Conservation (phyloP, 495 filamentous ascomycete species). For the Trypethelium eluteriae region DNA sequence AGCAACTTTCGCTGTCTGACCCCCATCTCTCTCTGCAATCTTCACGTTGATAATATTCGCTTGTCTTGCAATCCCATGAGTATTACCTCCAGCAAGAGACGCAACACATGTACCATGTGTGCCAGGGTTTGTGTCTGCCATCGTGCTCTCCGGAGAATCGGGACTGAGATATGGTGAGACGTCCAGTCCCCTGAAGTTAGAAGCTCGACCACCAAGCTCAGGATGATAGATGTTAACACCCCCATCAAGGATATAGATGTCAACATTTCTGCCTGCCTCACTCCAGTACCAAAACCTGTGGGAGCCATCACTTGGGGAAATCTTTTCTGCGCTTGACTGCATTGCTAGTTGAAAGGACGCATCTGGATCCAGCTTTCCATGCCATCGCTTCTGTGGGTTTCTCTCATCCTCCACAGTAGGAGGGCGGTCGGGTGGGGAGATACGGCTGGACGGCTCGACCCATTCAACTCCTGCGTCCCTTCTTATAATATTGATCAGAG, state of each 20-base stretch:
- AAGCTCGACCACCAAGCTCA: background rate
- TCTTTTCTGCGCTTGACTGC: background rate
- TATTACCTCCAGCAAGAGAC: background rate
- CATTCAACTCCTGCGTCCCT: constrained; percentile 1
- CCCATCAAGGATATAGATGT: background rate
- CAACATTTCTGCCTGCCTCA: background rate
- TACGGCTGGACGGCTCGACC: background rate
- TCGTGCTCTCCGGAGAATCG: background rate
- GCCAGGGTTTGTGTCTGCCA: background rate
- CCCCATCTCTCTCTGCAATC: background rate
- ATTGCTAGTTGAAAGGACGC: background rate
- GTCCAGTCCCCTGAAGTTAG: background rate
- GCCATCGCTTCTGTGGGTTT: background rate
- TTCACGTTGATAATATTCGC: constrained; percentile 7
- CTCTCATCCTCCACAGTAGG: background rate
- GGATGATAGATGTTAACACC: background rate
- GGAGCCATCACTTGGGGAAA: background rate
- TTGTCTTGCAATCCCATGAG: background rate
- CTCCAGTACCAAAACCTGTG: background rate
- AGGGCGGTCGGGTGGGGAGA: background rate
- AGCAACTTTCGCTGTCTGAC: background rate
- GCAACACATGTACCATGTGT: background rate
- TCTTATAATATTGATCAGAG: background rate
- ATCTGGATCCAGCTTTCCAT: background rate
- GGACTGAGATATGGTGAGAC: background rate